Base-by-base conservation (phyloP, 441 rosid genomes). In the Erodium texanum region DNA sequence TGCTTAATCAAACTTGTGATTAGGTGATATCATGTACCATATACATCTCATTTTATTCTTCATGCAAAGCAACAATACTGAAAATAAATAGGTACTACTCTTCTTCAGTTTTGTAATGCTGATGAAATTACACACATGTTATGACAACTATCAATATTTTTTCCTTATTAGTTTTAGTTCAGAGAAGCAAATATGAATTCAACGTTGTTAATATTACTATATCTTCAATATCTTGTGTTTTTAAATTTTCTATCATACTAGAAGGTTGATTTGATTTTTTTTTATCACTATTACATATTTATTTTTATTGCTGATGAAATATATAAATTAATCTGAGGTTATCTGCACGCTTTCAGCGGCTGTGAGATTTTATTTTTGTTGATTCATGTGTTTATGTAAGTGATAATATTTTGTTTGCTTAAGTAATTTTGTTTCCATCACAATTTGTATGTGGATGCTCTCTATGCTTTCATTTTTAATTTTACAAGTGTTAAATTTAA, bases 381-480 rank as follows among this genome's bases (percentile, higher is more conserved):
- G 43, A 38, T 38, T 38, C 43, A 38, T 38, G 43, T 38, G 43
- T 38, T 8, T 38, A 38, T 38, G 43, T 8, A 38, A 8, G 43
- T 38, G 43, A 38, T 38, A 38, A 38, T 5, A 38, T 38, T 38
- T 9, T 38, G 12, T 8, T 38, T 34, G 8, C 38, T 34, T 34
- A 34, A 2, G 24, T 58, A 20, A 20, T 58, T 11, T 20, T 8
- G 14, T 58, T 61, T 12, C 64, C 7, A 24, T 58, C 14, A 24
- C 16, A 61, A 34, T 61, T 61, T 12, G 34, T 11, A 23, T n/a
- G 24, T 61, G 32, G 12, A 24, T 5, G n/a, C 64, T 61, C 64
- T 61, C 24, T 23, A 61, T 61, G 64, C 29, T 61, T 61, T 61
- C 14, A 15, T 61, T 56, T 56, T 56, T 38, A 38, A 38, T 38